phyloP scores from a whole-genome alignment of 2,329 filamentous ascomycete genomes.

The Apiospora arundinis region DNA sequence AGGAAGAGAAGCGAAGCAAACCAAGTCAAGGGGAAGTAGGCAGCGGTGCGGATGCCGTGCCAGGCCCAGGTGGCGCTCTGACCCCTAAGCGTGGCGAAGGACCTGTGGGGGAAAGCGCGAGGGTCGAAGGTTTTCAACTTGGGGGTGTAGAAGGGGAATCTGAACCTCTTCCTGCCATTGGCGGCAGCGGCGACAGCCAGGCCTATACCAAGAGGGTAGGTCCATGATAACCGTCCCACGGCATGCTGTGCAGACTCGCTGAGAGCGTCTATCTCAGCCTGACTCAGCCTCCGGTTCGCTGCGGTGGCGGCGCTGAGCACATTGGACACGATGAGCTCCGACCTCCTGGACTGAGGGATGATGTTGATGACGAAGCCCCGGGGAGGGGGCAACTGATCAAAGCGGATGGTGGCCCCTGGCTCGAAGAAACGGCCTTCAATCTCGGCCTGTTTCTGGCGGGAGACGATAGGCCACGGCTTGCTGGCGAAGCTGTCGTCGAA shows the following conservation, averaged over 20 bases:
- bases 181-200: constrained; percentile 37
- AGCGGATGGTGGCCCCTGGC: constrained; percentile 38
- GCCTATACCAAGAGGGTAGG: constrained; percentile 34
- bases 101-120: constrained; percentile 36
- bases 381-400: constrained; percentile 30
- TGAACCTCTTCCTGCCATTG: constrained; percentile 41
- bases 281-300: constrained; percentile 33
- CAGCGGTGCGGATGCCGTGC: constrained; percentile 44
- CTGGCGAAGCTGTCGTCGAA: background rate
- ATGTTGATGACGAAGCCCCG: constrained; percentile 4
- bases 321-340: background rate
- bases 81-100: constrained; percentile 35
- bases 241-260: constrained; percentile 33
- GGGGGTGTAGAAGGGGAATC: constrained; percentile 49
- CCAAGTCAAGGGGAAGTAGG: constrained; percentile 40
- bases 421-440: constrained; percentile 35
- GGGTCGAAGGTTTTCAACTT: constrained; percentile 41
- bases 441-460: constrained; percentile 23
- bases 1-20: constrained; percentile 39
- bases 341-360: background rate
- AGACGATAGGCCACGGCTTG: constrained; percentile 34
- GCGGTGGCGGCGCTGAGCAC: constrained; percentile 5
- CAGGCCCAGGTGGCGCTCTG: constrained; percentile 38
- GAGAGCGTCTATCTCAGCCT: constrained; percentile 37
- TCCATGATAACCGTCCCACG: constrained; percentile 40